phyloP scores from a whole-genome alignment of 2,329 filamentous ascomycete genomes.

The Calonectria crousiana region DNA sequence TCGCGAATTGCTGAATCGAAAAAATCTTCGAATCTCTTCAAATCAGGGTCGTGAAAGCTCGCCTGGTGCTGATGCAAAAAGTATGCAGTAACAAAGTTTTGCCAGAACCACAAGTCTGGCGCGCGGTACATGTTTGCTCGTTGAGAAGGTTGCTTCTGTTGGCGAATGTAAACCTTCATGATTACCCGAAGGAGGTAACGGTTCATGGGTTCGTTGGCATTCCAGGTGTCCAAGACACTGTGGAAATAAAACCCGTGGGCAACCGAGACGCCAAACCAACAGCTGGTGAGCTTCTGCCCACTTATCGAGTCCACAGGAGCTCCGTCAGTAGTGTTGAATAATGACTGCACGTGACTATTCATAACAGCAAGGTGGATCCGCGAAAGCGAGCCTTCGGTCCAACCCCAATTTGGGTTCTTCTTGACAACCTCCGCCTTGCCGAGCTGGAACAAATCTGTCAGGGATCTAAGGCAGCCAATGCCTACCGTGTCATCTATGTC shows the following conservation, averaged over 20 bases:
- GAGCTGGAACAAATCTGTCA: not conserved
- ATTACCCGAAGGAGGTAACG: conserved; percentile 13
- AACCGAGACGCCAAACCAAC: conserved; percentile 22
- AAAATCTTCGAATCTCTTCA: not conserved
- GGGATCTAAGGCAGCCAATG: not conserved
- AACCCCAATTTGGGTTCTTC: not conserved
- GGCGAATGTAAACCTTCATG: conserved; percentile 19
- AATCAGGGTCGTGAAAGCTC: not conserved
- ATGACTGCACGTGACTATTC: not conserved
- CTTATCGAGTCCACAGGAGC: not conserved
- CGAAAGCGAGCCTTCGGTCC: not conserved
- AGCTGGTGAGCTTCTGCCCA: not conserved
- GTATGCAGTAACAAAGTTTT: conserved; percentile 31
- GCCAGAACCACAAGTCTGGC: conserved; percentile 38
- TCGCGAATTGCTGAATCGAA: not conserved
- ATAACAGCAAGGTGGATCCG: not conserved
- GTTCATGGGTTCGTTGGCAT: conserved; percentile 12
- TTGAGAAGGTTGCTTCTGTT: not conserved
- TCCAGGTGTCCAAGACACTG: conserved; percentile 32
- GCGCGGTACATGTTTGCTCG: not conserved
- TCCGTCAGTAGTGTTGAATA: not conserved
- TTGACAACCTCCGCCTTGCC: not conserved
- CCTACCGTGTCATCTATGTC: not conserved
- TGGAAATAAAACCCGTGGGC: conserved; percentile 34
- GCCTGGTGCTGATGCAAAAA: not conserved